Evolutionary conservation across 345 rosid species (phyloP).

Genomic region (Euphorbia lathyris): DNA sequence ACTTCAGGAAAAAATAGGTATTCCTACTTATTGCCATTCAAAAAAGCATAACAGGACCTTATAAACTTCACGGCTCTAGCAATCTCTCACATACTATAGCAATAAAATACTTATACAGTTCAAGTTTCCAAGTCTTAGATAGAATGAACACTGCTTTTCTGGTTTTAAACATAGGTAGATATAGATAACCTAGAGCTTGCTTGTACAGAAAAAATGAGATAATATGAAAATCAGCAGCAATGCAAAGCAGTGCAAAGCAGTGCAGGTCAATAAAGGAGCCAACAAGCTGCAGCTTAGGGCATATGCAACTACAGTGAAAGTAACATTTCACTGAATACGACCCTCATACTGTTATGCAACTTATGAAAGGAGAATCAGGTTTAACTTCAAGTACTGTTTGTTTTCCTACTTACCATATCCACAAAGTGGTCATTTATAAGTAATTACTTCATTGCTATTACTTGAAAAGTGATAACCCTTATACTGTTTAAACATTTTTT

Average conservation of each 20-base stretch:
- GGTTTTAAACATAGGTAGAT: not conserved
- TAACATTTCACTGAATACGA: not conserved
- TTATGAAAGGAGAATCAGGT: not conserved
- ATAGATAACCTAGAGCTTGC: not conserved
- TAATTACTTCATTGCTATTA: not conserved
- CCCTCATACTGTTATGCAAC: not conserved
- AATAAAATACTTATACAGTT: not conserved
- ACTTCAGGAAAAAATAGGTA: constrained; percentile 11
- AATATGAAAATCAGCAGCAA: not conserved
- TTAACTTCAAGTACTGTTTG: too few species aligned
- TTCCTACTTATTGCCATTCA: constrained; percentile 3
- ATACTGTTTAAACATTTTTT: not conserved
- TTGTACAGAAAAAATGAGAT: not conserved
- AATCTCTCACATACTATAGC: not conserved
- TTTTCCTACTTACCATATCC: not conserved
- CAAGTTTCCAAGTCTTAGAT: not conserved
- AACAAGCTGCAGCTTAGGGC: not conserved
- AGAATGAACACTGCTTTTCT: not conserved
- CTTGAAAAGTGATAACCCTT: not conserved
- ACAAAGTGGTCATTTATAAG: not conserved
- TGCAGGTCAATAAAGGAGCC: not conserved
- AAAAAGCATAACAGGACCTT: not conserved
- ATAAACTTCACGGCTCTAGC: not conserved
- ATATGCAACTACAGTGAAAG: not conserved
- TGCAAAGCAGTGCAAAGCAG: not conserved